Percentiles rank a stretch among this genome's conserved stretches.
These are phyloP conservation scores for Smithsoniella earleae DNA, from an alignment of 163 green algal species.

Conservation along the genomic window DNA sequence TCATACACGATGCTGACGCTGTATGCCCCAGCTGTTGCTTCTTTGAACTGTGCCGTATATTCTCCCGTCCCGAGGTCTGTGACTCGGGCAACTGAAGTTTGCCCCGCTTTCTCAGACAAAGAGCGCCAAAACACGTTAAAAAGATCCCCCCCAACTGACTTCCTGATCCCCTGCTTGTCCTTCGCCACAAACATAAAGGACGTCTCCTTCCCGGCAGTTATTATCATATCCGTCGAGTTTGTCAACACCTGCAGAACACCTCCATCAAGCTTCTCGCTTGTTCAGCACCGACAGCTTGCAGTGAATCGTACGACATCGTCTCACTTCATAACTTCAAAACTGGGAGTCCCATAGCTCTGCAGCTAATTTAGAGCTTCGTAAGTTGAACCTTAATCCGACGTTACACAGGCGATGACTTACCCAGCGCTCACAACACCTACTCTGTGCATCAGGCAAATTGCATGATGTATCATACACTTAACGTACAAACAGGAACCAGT, in stretches of 20 bases:
- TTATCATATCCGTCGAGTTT: constrained; percentile 8
- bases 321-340: too few relatives aligned
- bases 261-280: too few relatives aligned
- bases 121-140: constrained; percentile 37
- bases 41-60: constrained; percentile 34
- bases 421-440: too few relatives aligned
- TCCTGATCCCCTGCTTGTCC: constrained; percentile 34
- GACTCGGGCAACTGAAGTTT: constrained; percentile 28
- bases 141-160: constrained; percentile 38
- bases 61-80: constrained; percentile 38
- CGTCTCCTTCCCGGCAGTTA: constrained; percentile 31
- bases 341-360: too few relatives aligned
- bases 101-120: constrained; percentile 12
- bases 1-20: constrained; percentile 33
- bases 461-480: too few relatives aligned
- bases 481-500: too few relatives aligned
- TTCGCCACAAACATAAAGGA: constrained; percentile 36
- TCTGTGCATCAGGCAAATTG: too few relatives aligned
- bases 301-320: too few relatives aligned
- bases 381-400: too few relatives aligned
- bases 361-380: too few relatives aligned
- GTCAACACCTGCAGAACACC: constrained; percentile 25
- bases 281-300: too few relatives aligned
- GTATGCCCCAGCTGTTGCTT: constrained; percentile 32
- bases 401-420: too few relatives aligned